Evolutionary conservation across 371 early-diverging fungal genomes (phyloP), one percentile per base, ranked within the genome.

Genomic region (Mucor plumbeus): DNA sequence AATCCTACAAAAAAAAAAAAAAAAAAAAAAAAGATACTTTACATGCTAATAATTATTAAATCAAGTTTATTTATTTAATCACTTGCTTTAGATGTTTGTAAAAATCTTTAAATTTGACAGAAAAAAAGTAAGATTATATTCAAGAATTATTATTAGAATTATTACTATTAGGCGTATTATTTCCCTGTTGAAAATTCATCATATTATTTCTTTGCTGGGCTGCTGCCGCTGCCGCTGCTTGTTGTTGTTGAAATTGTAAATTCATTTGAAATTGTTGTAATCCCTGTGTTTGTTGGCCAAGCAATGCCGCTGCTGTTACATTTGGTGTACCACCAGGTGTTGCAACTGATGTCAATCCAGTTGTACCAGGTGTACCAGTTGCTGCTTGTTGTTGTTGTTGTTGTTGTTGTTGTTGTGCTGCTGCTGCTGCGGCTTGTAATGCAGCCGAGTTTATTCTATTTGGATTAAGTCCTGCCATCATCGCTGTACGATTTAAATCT

Each of bases 251-350:
- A 61, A 61, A 70, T 38, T 71, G 71, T 11, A 74, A 57, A 34
- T 62, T 74, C 70, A 74, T 68, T 63, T 81, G 76, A 48, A 76
- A 74, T 61, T 78, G 82, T 34, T 79, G 79, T 26, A 53, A 5
- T 57, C 50, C 50, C 15, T 62, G 62, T 9, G 57, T n/a, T 15
- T 56, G 57, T 10, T 56, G 57, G n/a, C 57, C 34, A 48, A 53
- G 36, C 39, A 63, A 40, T 11, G 21, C 50, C 35, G 17, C 43
- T 26, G 53, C 53, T 6, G 26, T 26, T 1, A 53, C 31, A 53
- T 53, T 53, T 6, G 53, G 53, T 14, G 53, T 53, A 26, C 53
- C 61, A 61, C 9, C 57, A 56, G 58, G 7, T 38, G 61, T 43
- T 26, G 70, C 35, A 19, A 47, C 31, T 6, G 53, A 13, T 61